Conservation (phyloP, 2,329 filamentous ascomycete species). For the Neoscytalidium dimidiatum region DNA sequence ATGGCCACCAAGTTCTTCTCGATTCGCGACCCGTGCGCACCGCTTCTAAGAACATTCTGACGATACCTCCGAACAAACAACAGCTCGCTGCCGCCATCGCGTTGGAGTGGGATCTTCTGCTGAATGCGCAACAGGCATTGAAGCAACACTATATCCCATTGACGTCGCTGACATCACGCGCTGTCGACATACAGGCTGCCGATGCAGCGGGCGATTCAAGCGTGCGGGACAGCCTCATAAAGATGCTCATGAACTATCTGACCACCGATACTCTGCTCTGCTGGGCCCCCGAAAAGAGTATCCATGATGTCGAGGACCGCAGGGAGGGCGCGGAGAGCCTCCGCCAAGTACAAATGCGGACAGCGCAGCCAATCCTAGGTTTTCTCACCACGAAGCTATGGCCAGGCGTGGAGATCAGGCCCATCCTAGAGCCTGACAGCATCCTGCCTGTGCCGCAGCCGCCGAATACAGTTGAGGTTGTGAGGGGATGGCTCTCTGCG, state of each 20-base stretch:
- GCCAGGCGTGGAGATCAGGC: constrained; percentile 77
- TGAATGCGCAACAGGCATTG: constrained; percentile 78
- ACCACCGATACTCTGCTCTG: constrained; percentile 91
- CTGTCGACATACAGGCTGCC: constrained; percentile 74
- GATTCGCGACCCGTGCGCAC: constrained; percentile 80
- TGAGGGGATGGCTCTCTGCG: constrained; percentile 73
- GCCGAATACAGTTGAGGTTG: constrained; percentile 72
- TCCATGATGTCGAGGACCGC: constrained; percentile 45
- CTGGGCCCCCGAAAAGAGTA: constrained; percentile 68
- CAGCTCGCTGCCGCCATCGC: constrained; percentile 84
- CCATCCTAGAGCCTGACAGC: constrained; percentile 75
- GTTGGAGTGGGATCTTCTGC: constrained; percentile 87
- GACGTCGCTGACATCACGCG: constrained; percentile 81
- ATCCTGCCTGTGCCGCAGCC: constrained; percentile 77
- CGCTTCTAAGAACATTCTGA: constrained; percentile 70
- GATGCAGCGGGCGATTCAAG: constrained; percentile 56
- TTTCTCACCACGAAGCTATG: constrained; percentile 75
- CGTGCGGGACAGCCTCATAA: constrained; percentile 65
- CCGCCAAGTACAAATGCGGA: constrained; percentile 69
- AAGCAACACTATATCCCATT: constrained; percentile 87
- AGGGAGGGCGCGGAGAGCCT: constrained; percentile 60
- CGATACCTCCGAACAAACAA: constrained; percentile 72
- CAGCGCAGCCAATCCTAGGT: constrained; percentile 69
- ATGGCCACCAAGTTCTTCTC: constrained; percentile 67
- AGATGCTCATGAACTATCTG: constrained; percentile 78